phyloP scores from a whole-genome alignment of 768 basidiomycete species.

The Rhodotorula diobovata region DNA sequence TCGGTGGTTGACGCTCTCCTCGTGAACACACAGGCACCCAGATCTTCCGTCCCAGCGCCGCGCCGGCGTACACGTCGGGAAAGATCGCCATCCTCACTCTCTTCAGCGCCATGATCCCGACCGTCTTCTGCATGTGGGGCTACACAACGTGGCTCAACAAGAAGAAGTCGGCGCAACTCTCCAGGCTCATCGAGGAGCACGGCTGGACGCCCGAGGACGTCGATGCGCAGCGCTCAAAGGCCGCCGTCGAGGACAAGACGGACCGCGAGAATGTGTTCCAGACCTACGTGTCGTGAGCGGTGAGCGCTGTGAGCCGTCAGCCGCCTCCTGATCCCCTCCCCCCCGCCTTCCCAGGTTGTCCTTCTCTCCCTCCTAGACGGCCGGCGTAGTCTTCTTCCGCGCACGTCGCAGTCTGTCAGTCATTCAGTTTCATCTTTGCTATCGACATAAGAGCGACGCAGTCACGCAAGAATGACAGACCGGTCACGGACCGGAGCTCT shows the following conservation, averaged over 20 bases:
- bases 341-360: no score
- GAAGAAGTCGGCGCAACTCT: slow-evolving; percentile 48
- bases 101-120: slow-evolving; percentile 54
- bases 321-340: no score
- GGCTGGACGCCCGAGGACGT: slow-evolving; percentile 62
- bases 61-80: slow-evolving; percentile 60
- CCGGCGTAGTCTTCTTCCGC: no score
- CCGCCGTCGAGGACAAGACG: slow-evolving; percentile 48
- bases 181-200: slow-evolving; percentile 51
- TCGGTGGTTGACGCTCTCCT: slow-evolving; percentile 54
- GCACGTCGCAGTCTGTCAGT: no score
- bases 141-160: slow-evolving; percentile 58
- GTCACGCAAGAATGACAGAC: no score
- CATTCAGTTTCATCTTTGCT: no score
- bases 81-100: slow-evolving; percentile 64
- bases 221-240: slow-evolving; percentile 57
- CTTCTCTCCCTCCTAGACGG: no score
- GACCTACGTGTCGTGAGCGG: background rate
- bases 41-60: slow-evolving; percentile 62
- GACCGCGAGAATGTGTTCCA: slow-evolving; percentile 30
- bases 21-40: slow-evolving; percentile 62
- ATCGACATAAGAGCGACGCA: no score
- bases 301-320: background rate
- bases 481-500: no score
- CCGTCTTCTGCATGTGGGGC: slow-evolving; percentile 56